Base-by-base conservation (phyloP, 176 grass and related monocot genomes). In the Aegilops sharonensis region DNA sequence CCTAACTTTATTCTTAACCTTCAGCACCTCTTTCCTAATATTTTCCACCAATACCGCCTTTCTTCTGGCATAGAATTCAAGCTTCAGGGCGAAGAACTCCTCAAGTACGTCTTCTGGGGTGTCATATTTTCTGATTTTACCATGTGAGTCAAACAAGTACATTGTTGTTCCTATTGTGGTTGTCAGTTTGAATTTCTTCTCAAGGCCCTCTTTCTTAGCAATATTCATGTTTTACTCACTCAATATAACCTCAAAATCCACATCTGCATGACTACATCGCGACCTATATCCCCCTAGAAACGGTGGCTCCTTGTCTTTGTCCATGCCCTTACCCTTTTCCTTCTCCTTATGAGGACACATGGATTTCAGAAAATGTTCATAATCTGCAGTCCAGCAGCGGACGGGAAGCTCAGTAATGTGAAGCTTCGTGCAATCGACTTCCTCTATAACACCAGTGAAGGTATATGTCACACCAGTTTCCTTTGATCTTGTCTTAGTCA, bases 181-280 rank as follows among this genome's bases (percentile, higher is more conserved):
- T 50, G 89, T 95, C 68, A 98, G 35, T 82, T 94, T 98, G 63
- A 98, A 96, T 64, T 93, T 98, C 83, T 96, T 98, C 83, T 83
- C 72, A 12, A 98, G 77, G 4, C 97, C 97, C 94, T 98, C 97
- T 85, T 92, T 57, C 56, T 39, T 81, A 57, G 92, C 92, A 66
- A 90, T 57, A 20, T 88, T 35, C 10, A 43, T 43, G 42, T 94
- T 98, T 79, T 78, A 40, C 61, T 96, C 92, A 4, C 29, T 88
- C 74, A 95, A 68, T 50, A 23, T 74, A 39, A 98, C 23, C 23
- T 91, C 82, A 76, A 95, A 91, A 64, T 92, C 85, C 68, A 98
- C 88, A 42, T 64, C 88, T 0, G 81, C 78, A 20, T 92, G 87
- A 57, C 94, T 92, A 64, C 90, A 92, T 52, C 95, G 85, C 20